These are phyloP conservation scores for Sinapis alba DNA, from an alignment of 441 rosid species.

Conservation along the genomic window DNA sequence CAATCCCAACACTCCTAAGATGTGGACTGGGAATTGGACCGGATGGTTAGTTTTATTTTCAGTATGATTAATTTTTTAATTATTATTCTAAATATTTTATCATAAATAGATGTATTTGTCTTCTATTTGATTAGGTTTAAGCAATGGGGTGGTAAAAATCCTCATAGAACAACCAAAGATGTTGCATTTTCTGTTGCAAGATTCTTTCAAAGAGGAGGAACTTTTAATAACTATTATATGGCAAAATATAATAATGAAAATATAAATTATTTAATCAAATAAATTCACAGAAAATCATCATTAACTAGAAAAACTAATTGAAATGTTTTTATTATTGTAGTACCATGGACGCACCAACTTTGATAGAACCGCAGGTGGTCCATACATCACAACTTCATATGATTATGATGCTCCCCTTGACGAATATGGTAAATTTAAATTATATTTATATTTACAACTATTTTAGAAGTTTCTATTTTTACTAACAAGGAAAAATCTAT, in stretches of 20 bases:
- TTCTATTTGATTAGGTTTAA: constrained; percentile 45
- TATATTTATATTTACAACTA: neutral
- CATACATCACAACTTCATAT: constrained; percentile 36
- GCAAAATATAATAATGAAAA: constrained; percentile 50
- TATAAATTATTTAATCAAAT: neutral
- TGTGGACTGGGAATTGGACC: constrained; percentile 33
- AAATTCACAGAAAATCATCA: neutral
- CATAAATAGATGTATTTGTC: neutral
- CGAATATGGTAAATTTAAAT: constrained; percentile 54
- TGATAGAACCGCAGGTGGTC: constrained; percentile 64
- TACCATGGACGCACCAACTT: constrained; percentile 51
- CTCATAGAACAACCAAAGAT: constrained; percentile 45
- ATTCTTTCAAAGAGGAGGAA: constrained; percentile 59
- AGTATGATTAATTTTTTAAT: neutral
- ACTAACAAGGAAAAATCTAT: neutral
- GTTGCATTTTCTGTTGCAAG: constrained; percentile 67
- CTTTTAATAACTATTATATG: constrained; percentile 74
- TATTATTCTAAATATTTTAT: neutral
- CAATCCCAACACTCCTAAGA: constrained; percentile 51
- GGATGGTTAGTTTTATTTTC: constrained; percentile 33
- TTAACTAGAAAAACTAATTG: neutral
- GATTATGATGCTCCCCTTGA: constrained; percentile 80
- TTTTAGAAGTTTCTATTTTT: neutral
- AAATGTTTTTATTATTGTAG: neutral
- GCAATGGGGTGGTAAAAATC: constrained; percentile 52